Base-by-base conservation (phyloP, 805 yeast genomes). In the Cyberlindnera bimundalis region DNA sequence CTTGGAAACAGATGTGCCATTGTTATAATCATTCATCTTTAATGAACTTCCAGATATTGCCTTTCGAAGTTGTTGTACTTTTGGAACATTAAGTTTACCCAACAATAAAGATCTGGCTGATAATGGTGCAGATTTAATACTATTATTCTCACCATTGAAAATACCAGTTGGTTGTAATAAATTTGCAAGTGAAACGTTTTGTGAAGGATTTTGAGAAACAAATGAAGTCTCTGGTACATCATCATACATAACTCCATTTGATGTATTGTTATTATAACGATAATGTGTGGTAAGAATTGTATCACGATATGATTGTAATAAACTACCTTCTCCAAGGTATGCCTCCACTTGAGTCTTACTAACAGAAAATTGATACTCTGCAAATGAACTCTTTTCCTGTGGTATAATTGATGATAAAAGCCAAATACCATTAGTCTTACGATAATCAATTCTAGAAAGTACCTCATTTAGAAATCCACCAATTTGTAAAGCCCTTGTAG, bases 111-210 rank as follows among this genome's bases (percentile, higher is more conserved):
- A 52, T 48, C 60, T 53, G 1, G 56, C 57, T 11, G 59, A 54
- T 8, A 51, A 24, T 28, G 60, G 61, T n/a, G 49, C 53, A 3
- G 60, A 55, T 27, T 42, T 53, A 27, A 57, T 53, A 27, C 58
- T 53, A 32, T 45, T 34, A 19, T 33, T 41, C 9, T 57, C 61
- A 17, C 37, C 29, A 19, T 24, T 24, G 44, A 29, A 24, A 21
- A 37, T 14, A 3, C 42, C 30, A 4, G 47, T 31, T 2, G 51
- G 41, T 24, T 50, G 55, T 4, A 48, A 29, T 27, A 54, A 31
- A 37, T 48, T 37, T 3, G 55, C 28, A 14, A 52, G 40, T n/a
- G 55, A 47, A 14, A 34, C 28, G 28, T 46, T 48, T 24, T 46
- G 52, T 4, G 56, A 46, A 19, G 35, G 42, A n/a, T 36, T 33